phyloP scores from a whole-genome alignment of 176 grass and related monocot species.

The Bolboschoenus planiculmis region DNA sequence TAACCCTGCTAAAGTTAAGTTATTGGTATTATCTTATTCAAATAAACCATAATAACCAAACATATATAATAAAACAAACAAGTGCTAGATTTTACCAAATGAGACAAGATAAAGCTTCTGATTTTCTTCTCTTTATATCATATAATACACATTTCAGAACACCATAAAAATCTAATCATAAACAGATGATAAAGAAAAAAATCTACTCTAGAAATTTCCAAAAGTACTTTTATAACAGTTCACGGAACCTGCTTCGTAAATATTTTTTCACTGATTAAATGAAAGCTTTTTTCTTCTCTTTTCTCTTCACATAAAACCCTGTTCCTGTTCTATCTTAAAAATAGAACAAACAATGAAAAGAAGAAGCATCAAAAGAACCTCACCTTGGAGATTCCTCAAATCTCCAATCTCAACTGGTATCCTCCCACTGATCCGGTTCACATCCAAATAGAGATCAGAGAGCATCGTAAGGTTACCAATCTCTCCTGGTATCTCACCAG shows the following conservation, averaged over 20 bases:
- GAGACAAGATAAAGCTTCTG: not conserved
- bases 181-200: not conserved
- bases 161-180: not conserved
- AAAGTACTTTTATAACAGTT: not conserved
- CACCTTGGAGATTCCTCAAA: constrained; percentile 75
- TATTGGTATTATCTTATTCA: not conserved
- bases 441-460: constrained; percentile 80
- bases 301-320: not conserved
- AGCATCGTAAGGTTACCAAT: constrained; percentile 54
- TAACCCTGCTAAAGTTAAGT: not conserved
- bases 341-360: not conserved
- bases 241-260: too few species aligned
- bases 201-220: not conserved
- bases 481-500: constrained; percentile 62
- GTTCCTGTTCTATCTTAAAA: not conserved
- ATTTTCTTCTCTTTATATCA: not conserved
- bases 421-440: constrained; percentile 55
- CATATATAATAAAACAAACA: not conserved
- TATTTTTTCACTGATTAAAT: too few species aligned
- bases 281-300: not conserved
- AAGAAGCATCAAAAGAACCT: not conserved
- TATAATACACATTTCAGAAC: not conserved
- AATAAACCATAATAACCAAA: not conserved
- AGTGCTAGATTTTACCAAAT: not conserved
- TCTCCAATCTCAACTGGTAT: constrained; percentile 60